phyloP scores from a whole-genome alignment of 305 asterid genomes.

The Solanum aculeatissimum region DNA sequence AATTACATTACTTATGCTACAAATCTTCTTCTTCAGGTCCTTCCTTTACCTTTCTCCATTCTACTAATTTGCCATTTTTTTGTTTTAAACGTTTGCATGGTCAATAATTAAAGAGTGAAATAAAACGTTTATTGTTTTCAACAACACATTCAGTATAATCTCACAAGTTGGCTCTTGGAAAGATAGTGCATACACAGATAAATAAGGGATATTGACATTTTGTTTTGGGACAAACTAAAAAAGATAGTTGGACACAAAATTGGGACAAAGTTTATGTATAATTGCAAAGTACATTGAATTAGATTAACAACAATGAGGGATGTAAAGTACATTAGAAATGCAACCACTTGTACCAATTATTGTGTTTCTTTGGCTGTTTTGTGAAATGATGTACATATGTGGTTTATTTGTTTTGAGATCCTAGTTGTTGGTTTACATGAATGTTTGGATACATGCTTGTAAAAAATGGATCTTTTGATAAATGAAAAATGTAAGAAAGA shows the following conservation, averaged over 20 bases:
- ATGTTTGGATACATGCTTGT: neutral
- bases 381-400: neutral
- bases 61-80: neutral
- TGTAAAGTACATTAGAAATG: neutral
- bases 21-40: constrained; percentile 5
- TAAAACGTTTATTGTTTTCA: neutral
- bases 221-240: neutral
- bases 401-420: neutral
- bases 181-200: neutral
- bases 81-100: neutral
- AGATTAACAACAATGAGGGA: neutral
- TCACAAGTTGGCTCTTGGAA: neutral
- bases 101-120: neutral
- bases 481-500: neutral
- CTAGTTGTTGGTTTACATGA: neutral
- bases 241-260: neutral
- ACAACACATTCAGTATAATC: neutral
- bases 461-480: neutral
- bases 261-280: neutral
- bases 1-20: constrained; percentile 6
- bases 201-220: neutral
- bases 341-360: neutral
- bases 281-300: neutral
- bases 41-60: neutral
- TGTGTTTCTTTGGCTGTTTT: neutral